Evolutionary conservation across 768 basidiomycete species (phyloP).

Genomic region (Tulasnella sp.): DNA sequence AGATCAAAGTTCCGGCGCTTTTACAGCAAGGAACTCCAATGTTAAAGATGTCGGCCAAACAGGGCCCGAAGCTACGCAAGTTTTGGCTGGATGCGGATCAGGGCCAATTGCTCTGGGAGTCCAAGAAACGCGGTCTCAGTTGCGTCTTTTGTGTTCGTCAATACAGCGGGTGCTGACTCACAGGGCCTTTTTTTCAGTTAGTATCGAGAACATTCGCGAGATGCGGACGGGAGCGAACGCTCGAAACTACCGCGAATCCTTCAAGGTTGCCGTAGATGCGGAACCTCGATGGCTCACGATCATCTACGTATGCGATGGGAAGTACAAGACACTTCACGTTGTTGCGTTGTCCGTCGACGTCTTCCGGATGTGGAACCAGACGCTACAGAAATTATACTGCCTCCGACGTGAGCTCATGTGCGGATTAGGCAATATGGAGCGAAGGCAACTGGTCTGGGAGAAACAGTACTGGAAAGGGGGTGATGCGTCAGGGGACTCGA

Average conservation of each 20-base stretch:
- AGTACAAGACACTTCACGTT: slow-evolving; percentile 79
- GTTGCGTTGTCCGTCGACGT: slow-evolving; percentile 58
- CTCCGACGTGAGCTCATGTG: slow-evolving; percentile 61
- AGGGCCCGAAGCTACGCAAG: slow-evolving; percentile 50
- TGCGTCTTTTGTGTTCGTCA: slow-evolving; percentile 28
- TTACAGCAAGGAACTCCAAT: slow-evolving; percentile 59
- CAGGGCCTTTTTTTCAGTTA: slow-evolving; percentile 40
- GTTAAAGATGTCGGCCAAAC: slow-evolving; percentile 75
- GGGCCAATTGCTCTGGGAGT: slow-evolving; percentile 71
- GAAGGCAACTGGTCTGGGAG: slow-evolving; percentile 65
- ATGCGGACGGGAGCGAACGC: slow-evolving; percentile 65
- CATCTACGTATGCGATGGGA: slow-evolving; percentile 65
- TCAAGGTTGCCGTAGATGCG: slow-evolving; percentile 48
- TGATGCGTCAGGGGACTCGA: slow-evolving; percentile 50
- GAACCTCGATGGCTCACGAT: slow-evolving; percentile 76
- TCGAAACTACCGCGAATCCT: slow-evolving; percentile 58
- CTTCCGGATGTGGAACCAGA: slow-evolving; percentile 51
- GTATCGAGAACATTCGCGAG: slow-evolving; percentile 80
- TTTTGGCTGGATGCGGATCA: slow-evolving; percentile 71
- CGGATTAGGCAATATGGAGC: slow-evolving; percentile 43
- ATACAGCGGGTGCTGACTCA: background rate
- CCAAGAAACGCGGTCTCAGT: slow-evolving; percentile 57
- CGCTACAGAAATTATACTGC: slow-evolving; percentile 52
- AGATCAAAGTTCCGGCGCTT: slow-evolving; percentile 45
- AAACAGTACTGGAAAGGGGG: slow-evolving; percentile 72